Percentiles rank a stretch among this genome's conserved stretches.
Conservation (phyloP, 108 stramenopile species). For the Nitzschia sp. region DNA sequence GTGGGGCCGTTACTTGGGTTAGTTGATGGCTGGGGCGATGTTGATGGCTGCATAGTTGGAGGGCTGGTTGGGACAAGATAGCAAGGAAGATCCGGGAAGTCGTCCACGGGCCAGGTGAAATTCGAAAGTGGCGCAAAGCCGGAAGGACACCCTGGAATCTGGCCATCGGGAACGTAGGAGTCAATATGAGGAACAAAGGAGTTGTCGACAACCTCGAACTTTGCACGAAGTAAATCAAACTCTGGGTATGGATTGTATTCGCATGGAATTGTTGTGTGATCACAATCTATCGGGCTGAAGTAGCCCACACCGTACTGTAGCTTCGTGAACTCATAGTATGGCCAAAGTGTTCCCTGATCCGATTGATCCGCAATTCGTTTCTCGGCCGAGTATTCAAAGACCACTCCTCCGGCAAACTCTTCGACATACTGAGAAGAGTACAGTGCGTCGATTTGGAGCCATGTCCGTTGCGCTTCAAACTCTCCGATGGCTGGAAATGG, state of each 20-base stretch:
- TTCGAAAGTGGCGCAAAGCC: constrained; percentile 14
- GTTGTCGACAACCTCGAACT: not conserved
- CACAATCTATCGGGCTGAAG: constrained; percentile 33
- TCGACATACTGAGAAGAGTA: constrained; percentile 22
- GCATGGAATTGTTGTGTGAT: constrained; percentile 20
- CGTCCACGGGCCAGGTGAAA: constrained; percentile 37
- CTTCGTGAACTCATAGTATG: constrained; percentile 25
- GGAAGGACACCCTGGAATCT: constrained; percentile 27
- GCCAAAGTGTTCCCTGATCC: constrained; percentile 13
- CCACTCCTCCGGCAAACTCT: constrained; percentile 50
- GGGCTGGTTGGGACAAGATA: constrained; percentile 7
- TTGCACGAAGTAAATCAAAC: constrained; percentile 18
- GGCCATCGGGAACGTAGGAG: not conserved
- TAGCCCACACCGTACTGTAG: constrained; percentile 41
- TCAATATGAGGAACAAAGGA: not conserved
- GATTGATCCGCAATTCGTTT: constrained; percentile 2
- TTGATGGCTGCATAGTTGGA: constrained; percentile 8
- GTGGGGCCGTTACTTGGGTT: not conserved
- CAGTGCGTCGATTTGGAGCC: constrained; percentile 24
- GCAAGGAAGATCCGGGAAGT: constrained; percentile 7
- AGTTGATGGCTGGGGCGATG: not conserved
- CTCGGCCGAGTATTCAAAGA: constrained; percentile 52
- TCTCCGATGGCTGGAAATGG: constrained; percentile 41
- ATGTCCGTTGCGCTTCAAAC: constrained; percentile 47
- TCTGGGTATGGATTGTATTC: constrained; percentile 27